A percentile compares a stretch with the other conserved stretches of the same genome.
Evolutionary conservation across 176 grass and related monocot species (phyloP).

Genomic region (Bolboschoenus planiculmis): DNA sequence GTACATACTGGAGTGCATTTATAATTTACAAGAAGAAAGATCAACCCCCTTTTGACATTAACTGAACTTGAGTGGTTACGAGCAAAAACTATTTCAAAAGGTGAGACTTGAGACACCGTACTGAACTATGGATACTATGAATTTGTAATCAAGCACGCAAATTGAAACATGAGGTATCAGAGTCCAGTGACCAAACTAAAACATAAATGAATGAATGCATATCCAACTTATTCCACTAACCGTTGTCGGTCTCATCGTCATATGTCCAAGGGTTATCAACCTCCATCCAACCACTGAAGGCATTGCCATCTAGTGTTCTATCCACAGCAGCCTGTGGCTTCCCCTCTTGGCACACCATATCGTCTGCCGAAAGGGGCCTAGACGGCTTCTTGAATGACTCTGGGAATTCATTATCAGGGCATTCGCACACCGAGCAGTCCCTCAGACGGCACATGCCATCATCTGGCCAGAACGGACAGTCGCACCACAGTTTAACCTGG

Average conservation of each 20-base stretch:
- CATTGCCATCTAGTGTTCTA: constrained; percentile 74
- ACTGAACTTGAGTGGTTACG: too few species aligned
- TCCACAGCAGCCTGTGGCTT: constrained; percentile 85
- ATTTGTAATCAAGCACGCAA: too few species aligned
- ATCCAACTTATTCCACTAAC: constrained; percentile 22
- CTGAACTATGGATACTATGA: too few species aligned
- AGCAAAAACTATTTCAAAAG: too few species aligned
- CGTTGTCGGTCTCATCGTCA: constrained; percentile 95
- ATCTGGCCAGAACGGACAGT: constrained; percentile 95
- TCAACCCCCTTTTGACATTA: too few species aligned
- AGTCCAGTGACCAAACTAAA: not conserved
- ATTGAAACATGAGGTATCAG: not conserved
- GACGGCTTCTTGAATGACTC: constrained; percentile 73
- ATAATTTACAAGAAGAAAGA: too few species aligned
- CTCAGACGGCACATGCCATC: constrained; percentile 87
- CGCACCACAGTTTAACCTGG: constrained; percentile 94
- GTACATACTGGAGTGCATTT: too few species aligned
- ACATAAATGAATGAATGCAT: not conserved
- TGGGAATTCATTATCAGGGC: constrained; percentile 88
- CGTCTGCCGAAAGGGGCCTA: constrained; percentile 37
- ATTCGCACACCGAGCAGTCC: constrained; percentile 93
- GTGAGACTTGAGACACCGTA: too few species aligned
- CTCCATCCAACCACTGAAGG: constrained; percentile 84
- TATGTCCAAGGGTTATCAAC: constrained; percentile 94
- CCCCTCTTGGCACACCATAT: constrained; percentile 77